Conservation (phyloP, 73 alveolate species). For the Blepharisma stoltei region DNA sequence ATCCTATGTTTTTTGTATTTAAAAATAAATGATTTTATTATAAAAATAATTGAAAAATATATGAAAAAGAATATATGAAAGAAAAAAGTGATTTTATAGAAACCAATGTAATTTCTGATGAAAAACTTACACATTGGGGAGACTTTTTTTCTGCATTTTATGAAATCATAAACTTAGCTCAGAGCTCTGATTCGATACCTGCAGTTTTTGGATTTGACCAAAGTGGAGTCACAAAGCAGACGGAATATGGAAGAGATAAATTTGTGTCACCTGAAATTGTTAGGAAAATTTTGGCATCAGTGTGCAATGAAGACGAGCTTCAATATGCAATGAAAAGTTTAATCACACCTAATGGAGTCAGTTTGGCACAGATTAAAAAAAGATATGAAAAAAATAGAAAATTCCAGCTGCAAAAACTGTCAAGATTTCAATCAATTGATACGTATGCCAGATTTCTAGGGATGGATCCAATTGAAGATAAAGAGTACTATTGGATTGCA, state of each 20-base stretch:
- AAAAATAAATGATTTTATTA: no score
- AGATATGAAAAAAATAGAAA: neutral
- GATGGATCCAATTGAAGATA: neutral
- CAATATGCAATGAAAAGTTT: neutral
- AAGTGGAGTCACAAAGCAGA: neutral
- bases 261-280: conserved; percentile 1
- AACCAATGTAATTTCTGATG: neutral
- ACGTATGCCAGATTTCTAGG: neutral
- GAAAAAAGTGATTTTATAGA: conserved; percentile 20
- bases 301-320: neutral
- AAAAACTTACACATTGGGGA: neutral
- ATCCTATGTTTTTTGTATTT: no score
- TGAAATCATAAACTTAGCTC: neutral
- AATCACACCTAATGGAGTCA: neutral
- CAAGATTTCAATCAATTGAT: neutral
- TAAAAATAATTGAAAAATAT: no score
- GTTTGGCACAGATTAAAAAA: neutral
- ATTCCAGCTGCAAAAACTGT: neutral
- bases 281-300: neutral
- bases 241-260: neutral
- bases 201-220: neutral
- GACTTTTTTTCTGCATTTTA: conserved; percentile 7
- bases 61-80: no score
- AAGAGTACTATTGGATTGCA: neutral
- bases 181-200: neutral